Conservation (phyloP, 1,139 yeast species). For the Kurtzmaniella natalensis region DNA sequence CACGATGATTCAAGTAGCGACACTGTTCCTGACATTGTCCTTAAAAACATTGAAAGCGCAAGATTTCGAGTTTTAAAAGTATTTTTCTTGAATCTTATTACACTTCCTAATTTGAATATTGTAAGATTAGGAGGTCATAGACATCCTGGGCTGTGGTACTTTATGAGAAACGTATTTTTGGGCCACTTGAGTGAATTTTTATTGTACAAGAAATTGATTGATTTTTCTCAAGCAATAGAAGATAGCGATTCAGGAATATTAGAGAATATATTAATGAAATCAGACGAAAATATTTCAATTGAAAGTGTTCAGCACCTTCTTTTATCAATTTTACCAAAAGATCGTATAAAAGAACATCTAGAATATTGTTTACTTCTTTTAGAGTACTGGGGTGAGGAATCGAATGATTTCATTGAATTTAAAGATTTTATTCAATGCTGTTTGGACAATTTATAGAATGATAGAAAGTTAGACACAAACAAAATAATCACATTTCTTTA, state of each 20-base stretch:
- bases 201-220: constrained; percentile 30
- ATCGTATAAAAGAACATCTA: constrained; percentile 21
- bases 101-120: constrained; percentile 31
- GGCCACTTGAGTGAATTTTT: constrained; percentile 36
- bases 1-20: constrained; percentile 9
- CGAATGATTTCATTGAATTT: constrained; percentile 31
- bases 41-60: constrained; percentile 16
- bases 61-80: constrained; percentile 20
- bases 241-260: not conserved
- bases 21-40: constrained; percentile 14
- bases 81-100: constrained; percentile 23
- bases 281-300: constrained; percentile 1
- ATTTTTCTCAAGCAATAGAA: not conserved
- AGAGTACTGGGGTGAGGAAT: constrained; percentile 37
- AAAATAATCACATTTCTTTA: not conserved
- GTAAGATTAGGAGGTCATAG: constrained; percentile 37
- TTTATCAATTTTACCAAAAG: constrained; percentile 21
- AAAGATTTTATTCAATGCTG: constrained; percentile 21
- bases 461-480: not conserved
- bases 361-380: constrained; percentile 30
- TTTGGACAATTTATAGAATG: constrained; percentile 11
- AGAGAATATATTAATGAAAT: not conserved
- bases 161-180: constrained; percentile 35
- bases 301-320: constrained; percentile 10
- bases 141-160: constrained; percentile 43